Evolutionary conservation across 148 eudicot genomes (phyloP).

Genomic region (Rhododendron kiyosumense): DNA sequence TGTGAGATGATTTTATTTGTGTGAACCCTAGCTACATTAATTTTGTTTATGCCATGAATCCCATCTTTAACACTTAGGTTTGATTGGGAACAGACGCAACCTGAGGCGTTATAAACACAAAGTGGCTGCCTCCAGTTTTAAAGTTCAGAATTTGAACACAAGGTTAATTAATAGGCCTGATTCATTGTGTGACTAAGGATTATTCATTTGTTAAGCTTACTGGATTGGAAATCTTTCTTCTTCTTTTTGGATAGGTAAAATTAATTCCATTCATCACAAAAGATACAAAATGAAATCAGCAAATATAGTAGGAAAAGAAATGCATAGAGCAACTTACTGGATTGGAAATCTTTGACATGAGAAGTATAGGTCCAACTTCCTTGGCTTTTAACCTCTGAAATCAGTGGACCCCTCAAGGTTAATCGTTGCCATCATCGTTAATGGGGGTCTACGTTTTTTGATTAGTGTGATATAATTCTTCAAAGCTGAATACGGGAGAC

Average conservation of each 20-base stretch:
- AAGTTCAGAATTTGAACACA: neutral
- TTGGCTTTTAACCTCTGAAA: neutral
- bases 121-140: neutral
- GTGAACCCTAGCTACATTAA: neutral
- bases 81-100: neutral
- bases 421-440: neutral
- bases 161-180: neutral
- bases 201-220: neutral
- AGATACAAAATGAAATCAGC: no score
- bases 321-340: neutral
- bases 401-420: neutral
- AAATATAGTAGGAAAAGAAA: no score
- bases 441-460: neutral
- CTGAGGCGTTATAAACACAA: neutral
- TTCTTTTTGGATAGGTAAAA: no score
- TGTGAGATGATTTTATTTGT: neutral
- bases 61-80: neutral
- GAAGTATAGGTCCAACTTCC: neutral
- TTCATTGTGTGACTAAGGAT: neutral
- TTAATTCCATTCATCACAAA: no score
- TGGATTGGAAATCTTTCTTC: neutral
- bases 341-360: neutral
- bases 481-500: neutral
- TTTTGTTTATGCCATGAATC: neutral
- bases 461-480: neutral